Conservation (phyloP, 495 filamentous ascomycete genomes). For the Niebla homalea region DNA sequence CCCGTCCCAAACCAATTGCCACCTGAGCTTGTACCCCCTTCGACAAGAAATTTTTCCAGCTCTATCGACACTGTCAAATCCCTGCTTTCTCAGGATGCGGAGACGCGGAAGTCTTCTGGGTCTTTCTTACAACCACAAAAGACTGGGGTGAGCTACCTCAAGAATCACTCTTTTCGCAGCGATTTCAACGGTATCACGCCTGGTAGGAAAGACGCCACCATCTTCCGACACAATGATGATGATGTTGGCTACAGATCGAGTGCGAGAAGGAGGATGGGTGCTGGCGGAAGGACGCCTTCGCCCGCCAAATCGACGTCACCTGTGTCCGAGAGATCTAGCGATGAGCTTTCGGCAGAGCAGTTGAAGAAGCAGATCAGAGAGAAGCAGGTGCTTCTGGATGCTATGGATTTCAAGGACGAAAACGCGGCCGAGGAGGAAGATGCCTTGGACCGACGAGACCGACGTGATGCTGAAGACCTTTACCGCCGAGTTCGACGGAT, state of each 20-base stretch:
- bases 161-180: slow-evolving; percentile 80
- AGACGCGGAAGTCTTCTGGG: slow-evolving; percentile 66
- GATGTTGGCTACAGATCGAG: slow-evolving; percentile 82
- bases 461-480: slow-evolving; percentile 84
- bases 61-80: slow-evolving; percentile 89
- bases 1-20: slow-evolving; percentile 85
- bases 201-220: slow-evolving; percentile 83
- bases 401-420: slow-evolving; percentile 94
- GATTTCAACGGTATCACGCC: slow-evolving; percentile 32
- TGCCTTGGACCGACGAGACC: slow-evolving; percentile 75
- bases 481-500: slow-evolving; percentile 86
- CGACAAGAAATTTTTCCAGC: slow-evolving; percentile 84
- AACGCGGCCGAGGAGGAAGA: slow-evolving; percentile 83
- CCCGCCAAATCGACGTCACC: slow-evolving; percentile 58
- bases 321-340: slow-evolving; percentile 52
- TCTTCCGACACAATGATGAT: slow-evolving; percentile 88
- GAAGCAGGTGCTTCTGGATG: slow-evolving; percentile 90
- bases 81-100: slow-evolving; percentile 80
- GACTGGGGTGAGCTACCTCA: slow-evolving; percentile 95
- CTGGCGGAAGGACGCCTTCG: slow-evolving; percentile 61
- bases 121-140: slow-evolving; percentile 84
- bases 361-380: slow-evolving; percentile 87
- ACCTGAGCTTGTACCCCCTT: slow-evolving; percentile 88
- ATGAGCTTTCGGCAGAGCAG: slow-evolving; percentile 77
- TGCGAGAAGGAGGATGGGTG: slow-evolving; percentile 69